Conservation (phyloP, 2,329 filamentous ascomycete genomes). For the Claviceps lovelessii region DNA sequence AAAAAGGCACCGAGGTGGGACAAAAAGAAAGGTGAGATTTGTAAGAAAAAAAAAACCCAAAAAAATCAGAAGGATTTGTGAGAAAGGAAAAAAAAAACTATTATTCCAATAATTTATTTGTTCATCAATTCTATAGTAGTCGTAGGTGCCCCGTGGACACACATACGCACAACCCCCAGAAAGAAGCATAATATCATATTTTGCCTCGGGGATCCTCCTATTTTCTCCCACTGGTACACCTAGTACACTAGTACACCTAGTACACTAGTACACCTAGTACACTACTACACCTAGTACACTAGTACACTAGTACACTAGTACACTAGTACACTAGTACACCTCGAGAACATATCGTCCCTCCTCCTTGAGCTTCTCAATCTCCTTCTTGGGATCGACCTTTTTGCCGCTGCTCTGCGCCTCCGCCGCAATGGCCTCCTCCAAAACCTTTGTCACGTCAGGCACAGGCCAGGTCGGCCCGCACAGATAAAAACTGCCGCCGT, state of each 20-base stretch:
- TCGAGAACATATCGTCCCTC: constrained; percentile 87
- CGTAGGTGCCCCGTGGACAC: neutral
- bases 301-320: constrained; percentile 73
- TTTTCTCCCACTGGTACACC: too few species aligned
- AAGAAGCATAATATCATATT: too few species aligned
- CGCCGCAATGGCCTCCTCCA: constrained; percentile 77
- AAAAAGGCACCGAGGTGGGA: too few species aligned
- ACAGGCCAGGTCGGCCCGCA: constrained; percentile 98
- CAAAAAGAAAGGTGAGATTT: too few species aligned
- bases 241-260: constrained; percentile 60
- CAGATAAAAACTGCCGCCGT: constrained; percentile 89
- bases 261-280: constrained; percentile 76
- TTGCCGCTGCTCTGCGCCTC: constrained; percentile 57
- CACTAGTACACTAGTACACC: constrained; percentile 60
- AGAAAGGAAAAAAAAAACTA: too few species aligned
- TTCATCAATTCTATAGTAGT: too few species aligned
- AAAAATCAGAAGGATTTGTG: too few species aligned
- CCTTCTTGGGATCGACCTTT: constrained; percentile 74
- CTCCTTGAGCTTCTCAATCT: constrained; percentile 97
- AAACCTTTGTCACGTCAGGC: constrained; percentile 83
- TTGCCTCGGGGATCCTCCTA: too few species aligned
- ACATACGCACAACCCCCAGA: neutral
- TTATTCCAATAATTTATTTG: too few species aligned
- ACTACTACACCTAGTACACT: constrained; percentile 24
- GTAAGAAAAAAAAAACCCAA: too few species aligned